Base-by-base conservation (phyloP, 139 green algal species). In the Desmodesmus armatus region DNA sequence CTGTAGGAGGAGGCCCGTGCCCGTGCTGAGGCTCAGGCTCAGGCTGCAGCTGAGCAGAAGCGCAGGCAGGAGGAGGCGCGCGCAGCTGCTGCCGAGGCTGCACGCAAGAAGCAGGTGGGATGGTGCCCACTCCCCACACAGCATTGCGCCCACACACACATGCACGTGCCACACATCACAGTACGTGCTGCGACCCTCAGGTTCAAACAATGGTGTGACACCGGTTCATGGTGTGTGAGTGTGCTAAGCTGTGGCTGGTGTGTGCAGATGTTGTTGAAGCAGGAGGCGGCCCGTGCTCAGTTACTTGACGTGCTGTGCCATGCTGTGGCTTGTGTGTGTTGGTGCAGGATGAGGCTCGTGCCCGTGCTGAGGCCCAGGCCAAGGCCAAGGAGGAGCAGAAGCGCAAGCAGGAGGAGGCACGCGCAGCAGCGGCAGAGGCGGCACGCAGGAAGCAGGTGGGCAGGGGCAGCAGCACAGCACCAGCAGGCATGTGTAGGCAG, bases 1-100 rank as follows among this genome's bases (percentile, higher is more conserved):
- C 25, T 25, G 35, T 37, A 82, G 76, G 76, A 82, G 76, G 76
- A 82, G 76, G 76, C 76, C 35, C 76, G 76, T 19, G 76, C 76
- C 21, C 71, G 55, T 23, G 76, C 76, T 41, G 55, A 82, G 69
- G 69, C 69, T 17, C 23, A 25, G 5, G 69, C 69, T 2, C 31
- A 58, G 39, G 69, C 69, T 23, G 39, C 39, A 13, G 69, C 69
- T 23, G 40, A 77, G 37, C n/a, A n/a, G n/a, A n/a, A n/a, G n/a
- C n/a, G n/a, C n/a, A n/a, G n/a, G n/a, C 35, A 66, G 31, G 76
- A 82, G 40, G 37, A 72, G 37, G 76, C 76, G 2, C 60, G 76
- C 29, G 37, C 55, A 58, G 76, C 76, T 72, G 76, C 75, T 39
- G 75, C 76, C 29, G 76, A 82, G 55, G 55, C 76, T 3, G 76